phyloP scores from a whole-genome alignment of 352 stramenopile genomes.

The Nothophytophthora sp. region DNA sequence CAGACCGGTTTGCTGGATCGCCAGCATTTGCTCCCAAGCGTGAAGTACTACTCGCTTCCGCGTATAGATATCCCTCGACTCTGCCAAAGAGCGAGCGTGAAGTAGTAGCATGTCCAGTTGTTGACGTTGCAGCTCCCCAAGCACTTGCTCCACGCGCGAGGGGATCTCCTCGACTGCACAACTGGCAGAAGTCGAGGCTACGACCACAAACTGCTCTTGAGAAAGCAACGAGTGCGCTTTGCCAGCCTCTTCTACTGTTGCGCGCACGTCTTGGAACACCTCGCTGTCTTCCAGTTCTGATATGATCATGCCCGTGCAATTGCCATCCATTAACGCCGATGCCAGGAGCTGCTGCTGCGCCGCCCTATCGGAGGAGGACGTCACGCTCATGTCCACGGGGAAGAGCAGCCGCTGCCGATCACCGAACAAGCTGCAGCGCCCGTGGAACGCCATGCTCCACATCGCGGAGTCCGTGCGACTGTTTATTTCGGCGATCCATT shows the following conservation, averaged over 20 bases:
- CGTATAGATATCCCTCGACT: constrained; percentile 16
- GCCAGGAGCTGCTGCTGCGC: constrained; percentile 29
- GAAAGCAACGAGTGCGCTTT: constrained; percentile 30
- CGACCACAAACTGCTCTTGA: constrained; percentile 28
- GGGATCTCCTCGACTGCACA: constrained; percentile 22
- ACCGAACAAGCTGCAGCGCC: constrained; percentile 30
- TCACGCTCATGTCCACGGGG: constrained; percentile 26
- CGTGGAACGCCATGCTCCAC: constrained; percentile 52
- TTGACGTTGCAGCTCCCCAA: constrained; percentile 34
- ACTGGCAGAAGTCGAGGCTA: constrained; percentile 17
- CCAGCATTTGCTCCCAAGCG: constrained; percentile 47
- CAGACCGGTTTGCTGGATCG: constrained; percentile 34
- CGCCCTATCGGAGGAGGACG: background rate
- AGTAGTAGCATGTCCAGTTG: constrained; percentile 51
- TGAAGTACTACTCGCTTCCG: constrained; percentile 44
- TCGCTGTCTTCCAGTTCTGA: constrained; percentile 26
- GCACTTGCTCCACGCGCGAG: constrained; percentile 26
- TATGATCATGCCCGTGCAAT: constrained; percentile 43
- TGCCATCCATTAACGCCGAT: constrained; percentile 25
- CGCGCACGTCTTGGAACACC: constrained; percentile 26
- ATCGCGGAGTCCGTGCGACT: constrained; percentile 40
- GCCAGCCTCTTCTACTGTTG: constrained; percentile 25
- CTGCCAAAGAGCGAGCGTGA: constrained; percentile 16
- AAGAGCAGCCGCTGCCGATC: constrained; percentile 56
- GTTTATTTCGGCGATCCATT: background rate